A percentile compares a stretch with the other conserved stretches of the same genome.
Conservation (phyloP, 371 early-diverging fungal genomes). For the Thermomucor indicae-seudaticae region DNA sequence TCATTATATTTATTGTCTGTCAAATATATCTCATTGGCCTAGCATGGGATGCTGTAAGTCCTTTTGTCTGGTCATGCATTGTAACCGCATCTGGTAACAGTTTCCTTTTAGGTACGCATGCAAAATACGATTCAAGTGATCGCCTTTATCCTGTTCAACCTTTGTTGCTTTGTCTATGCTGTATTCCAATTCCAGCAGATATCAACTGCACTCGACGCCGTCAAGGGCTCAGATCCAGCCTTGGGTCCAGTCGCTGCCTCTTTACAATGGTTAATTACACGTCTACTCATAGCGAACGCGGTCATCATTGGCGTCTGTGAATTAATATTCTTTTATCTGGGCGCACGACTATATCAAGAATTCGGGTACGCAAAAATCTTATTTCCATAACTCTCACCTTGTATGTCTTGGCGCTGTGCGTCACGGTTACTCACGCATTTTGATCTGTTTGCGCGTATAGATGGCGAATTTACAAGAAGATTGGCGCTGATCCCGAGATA, state of each 20-base stretch:
- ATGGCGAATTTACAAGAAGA: conserved; percentile 89
- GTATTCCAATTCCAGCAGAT: conserved; percentile 65
- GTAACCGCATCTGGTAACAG: not conserved
- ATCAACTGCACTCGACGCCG: conserved; percentile 23
- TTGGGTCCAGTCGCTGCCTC: conserved; percentile 3
- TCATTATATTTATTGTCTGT: conserved; percentile 72
- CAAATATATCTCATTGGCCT: conserved; percentile 71
- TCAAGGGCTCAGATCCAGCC: conserved; percentile 1
- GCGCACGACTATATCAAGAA: conserved; percentile 69
- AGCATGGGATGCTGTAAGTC: conserved; percentile 74
- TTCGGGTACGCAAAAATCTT: conserved; percentile 72
- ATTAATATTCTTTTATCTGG: conserved; percentile 33
- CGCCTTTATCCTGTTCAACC: conserved; percentile 76
- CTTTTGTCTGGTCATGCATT: not conserved
- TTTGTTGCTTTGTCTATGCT: conserved; percentile 74
- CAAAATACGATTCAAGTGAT: conserved; percentile 89
- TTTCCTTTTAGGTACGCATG: conserved; percentile 66
- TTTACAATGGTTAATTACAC: conserved; percentile 17
- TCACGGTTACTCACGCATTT: not conserved
- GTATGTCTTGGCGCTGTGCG: not conserved
- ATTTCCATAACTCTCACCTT: not conserved
- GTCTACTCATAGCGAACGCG: conserved; percentile 35
- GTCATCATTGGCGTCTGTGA: conserved; percentile 44
- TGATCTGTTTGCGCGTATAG: conserved; percentile 7
- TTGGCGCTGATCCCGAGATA: conserved; percentile 87